A percentile compares a stretch with the other conserved stretches of the same genome.
These are phyloP conservation scores for Boletales sp. DNA, from an alignment of 768 basidiomycete species.

Conservation along the genomic window DNA sequence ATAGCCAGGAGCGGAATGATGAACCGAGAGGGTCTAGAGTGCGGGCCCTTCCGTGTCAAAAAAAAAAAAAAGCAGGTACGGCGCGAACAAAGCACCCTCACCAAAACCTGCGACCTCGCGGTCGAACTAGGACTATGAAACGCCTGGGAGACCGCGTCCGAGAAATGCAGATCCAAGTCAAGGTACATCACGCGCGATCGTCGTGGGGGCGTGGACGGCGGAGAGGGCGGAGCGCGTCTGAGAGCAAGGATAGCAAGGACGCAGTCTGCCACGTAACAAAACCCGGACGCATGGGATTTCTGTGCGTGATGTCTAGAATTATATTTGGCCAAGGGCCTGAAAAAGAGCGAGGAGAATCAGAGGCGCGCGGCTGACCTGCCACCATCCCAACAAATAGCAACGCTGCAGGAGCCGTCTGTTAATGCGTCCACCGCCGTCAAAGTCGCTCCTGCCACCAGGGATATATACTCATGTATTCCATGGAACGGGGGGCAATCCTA, in stretches of 20 bases:
- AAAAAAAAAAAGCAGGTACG: too few species aligned
- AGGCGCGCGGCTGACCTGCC: constrained; percentile 52
- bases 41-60: neutral
- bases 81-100: constrained; percentile 19
- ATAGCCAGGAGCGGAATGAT: constrained; percentile 80
- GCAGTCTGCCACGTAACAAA: constrained; percentile 92
- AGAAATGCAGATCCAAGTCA: constrained; percentile 90
- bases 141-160: constrained; percentile 82
- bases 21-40: constrained; percentile 72
- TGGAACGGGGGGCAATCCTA: constrained; percentile 84
- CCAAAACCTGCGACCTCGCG: constrained; percentile 44
- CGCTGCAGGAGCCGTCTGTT: constrained; percentile 44
- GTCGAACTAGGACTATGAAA: constrained; percentile 46
- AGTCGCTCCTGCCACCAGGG: constrained; percentile 71
- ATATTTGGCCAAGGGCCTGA: neutral
- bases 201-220: constrained; percentile 17
- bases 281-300: constrained; percentile 77
- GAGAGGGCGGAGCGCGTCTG: constrained; percentile 35
- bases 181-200: constrained; percentile 80
- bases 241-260: constrained; percentile 77
- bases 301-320: constrained; percentile 73
- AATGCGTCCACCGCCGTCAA: constrained; percentile 69
- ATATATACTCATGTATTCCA: constrained; percentile 65
- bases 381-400: constrained; percentile 89
- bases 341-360: neutral